Evolutionary conservation across 345 rosid genomes (phyloP), one percentile per base, ranked within the genome.

Genomic region (Euphorbia tirucalli): DNA sequence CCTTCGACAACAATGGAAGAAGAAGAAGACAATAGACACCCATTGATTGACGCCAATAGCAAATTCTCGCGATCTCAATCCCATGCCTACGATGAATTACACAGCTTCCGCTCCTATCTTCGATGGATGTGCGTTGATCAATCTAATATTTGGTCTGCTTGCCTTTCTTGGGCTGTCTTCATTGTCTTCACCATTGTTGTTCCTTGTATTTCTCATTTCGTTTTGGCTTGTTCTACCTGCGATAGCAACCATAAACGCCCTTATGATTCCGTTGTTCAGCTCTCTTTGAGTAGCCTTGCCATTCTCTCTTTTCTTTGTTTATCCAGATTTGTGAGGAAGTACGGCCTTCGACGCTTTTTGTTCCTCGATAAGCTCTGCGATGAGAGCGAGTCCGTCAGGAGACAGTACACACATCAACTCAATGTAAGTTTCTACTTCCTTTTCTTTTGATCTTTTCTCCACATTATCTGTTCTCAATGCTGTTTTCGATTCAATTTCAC

Each of bases 101-200:
- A 78, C 0, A 87, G 92, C 77, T 94, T 92, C 72, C 80, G 97
- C 50, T 85, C 87, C 21, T 92, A 88, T 39, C 89, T 94, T 0
- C 75, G 83, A 76, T 91, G 94, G 97, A 87, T 93, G 93, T 90
- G 93, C 74, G 93, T 93, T 2, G 98, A 92, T 69, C 99, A 95
- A 82, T 88, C 99, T 7, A 83, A 46, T 68, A 37, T 67, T 0
- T 80, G 85, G 87, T 71, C 75, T 13, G 79, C 91, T 8, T 80
- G 80, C 71, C 78, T 95, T 7, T 92, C 97, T 0, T 92, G 97
- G 99, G 81, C 82, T 37, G 30, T 92, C 81, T 95, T 95, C 72
- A 46, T 89, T 10, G 41, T 86, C 15, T 83, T 95, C 81, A 81
- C 86, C 6, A 14, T 89, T 50, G 83, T 80, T 0, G 97, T 92